These are phyloP conservation scores for Exophiala calicioides DNA, from an alignment of 2,329 filamentous ascomycete species.

Conservation along the genomic window DNA sequence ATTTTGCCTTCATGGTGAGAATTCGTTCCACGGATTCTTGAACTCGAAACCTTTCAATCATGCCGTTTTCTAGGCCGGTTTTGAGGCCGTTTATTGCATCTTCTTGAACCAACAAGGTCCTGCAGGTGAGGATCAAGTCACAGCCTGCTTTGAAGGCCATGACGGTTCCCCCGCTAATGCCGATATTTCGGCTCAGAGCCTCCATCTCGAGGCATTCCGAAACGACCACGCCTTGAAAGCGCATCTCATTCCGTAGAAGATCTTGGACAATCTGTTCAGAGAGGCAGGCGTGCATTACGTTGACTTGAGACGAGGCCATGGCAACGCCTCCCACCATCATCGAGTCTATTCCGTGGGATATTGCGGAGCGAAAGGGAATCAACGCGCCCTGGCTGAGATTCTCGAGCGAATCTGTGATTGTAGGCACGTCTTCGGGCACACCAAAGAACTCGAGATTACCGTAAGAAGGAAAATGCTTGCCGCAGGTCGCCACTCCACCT, in stretches of 20 bases:
- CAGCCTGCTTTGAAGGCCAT: constrained; percentile 98
- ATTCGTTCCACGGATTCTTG: constrained; percentile 78
- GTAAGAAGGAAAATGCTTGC: constrained; percentile 96
- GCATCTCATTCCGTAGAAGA: constrained; percentile 80
- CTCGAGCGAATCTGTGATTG: constrained; percentile 91
- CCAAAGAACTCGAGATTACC: constrained; percentile 92
- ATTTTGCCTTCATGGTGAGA: constrained; percentile 76
- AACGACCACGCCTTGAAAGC: constrained; percentile 88
- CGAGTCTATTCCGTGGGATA: constrained; percentile 80
- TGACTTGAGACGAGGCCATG: constrained; percentile 87
- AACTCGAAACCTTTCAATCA: constrained; percentile 78
- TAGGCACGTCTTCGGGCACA: constrained; percentile 86
- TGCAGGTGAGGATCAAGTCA: constrained; percentile 84
- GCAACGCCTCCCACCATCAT: constrained; percentile 97
- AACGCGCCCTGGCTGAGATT: constrained; percentile 89
- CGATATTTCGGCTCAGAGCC: constrained; percentile 89
- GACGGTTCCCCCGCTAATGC: constrained; percentile 93
- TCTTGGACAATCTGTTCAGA: constrained; percentile 93
- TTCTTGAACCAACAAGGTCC: constrained; percentile 82
- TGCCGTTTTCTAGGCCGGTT: constrained; percentile 84
- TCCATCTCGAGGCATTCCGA: constrained; percentile 98
- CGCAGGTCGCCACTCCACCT: constrained; percentile 82
- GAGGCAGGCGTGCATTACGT: constrained; percentile 91
- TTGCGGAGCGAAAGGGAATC: constrained; percentile 88
- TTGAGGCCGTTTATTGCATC: constrained; percentile 90